phyloP scores from a whole-genome alignment of 2,329 filamentous ascomycete species.

The Chaetomium olivaceum region DNA sequence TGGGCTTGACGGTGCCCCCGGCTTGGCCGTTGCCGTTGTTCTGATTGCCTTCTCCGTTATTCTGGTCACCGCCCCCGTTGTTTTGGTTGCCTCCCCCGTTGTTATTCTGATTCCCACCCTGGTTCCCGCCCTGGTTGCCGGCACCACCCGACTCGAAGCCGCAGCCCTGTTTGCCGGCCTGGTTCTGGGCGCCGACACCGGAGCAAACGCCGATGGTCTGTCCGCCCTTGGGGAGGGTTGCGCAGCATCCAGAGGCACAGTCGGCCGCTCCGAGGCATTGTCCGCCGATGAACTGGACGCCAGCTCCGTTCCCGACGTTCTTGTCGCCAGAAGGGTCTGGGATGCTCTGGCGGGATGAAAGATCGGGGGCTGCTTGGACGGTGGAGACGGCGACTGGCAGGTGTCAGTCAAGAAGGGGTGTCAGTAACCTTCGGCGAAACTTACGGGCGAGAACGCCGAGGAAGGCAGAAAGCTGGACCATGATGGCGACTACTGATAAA shows the following conservation, averaged over 20 bases:
- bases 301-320: conserved; percentile 38
- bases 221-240: conserved; percentile 27
- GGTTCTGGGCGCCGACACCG: conserved; percentile 36
- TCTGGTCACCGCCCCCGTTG: conserved; percentile 2
- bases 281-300: conserved; percentile 40
- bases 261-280: conserved; percentile 38
- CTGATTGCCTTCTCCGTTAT: background rate
- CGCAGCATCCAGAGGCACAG: conserved; percentile 39
- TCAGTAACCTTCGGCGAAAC: background rate
- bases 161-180: conserved; percentile 41
- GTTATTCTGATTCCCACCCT: background rate
- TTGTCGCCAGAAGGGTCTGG: conserved; percentile 36
- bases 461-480: conserved; percentile 31
- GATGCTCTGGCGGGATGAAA: conserved; percentile 27
- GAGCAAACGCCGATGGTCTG: conserved; percentile 40
- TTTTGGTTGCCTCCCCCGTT: background rate
- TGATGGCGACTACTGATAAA: conserved; percentile 24
- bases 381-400: conserved; percentile 24
- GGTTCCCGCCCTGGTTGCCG: background rate
- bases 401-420: conserved; percentile 7
- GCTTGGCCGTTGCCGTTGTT: conserved; percentile 10
- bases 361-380: conserved; percentile 29
- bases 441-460: conserved; percentile 24
- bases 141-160: conserved; percentile 33
- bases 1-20: conserved; percentile 20